Evolutionary conservation across 805 yeast genomes (phyloP).

Genomic region (Candida jianshihensis): DNA sequence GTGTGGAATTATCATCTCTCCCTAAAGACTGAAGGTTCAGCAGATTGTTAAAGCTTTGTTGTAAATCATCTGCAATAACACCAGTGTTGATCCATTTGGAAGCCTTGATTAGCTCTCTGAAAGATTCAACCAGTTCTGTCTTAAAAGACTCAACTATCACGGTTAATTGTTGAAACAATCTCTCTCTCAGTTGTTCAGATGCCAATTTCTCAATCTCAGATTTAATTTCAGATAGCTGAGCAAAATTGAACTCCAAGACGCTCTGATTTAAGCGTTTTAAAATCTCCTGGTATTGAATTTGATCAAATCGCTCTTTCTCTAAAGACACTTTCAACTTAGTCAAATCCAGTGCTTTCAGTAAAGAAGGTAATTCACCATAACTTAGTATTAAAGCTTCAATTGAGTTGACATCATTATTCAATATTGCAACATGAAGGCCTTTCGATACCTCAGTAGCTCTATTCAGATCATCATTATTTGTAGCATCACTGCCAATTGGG

Average conservation of each 20-base stretch:
- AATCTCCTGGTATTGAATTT: conserved; percentile 5
- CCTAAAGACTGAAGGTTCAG: conserved; percentile 14
- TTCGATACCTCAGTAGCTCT: conserved; percentile 2
- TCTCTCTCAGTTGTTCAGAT: neutral
- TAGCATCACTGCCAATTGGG: conserved; percentile 6
- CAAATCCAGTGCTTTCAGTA: conserved; percentile 12
- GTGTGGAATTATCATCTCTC: conserved; percentile 17
- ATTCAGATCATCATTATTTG: conserved; percentile 10
- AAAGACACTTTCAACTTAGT: conserved; percentile 6
- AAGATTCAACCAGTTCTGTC: conserved; percentile 2
- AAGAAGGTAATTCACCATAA: conserved; percentile 13
- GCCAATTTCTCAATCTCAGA: conserved; percentile 1
- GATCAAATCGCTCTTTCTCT: conserved; percentile 1
- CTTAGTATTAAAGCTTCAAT: conserved; percentile 19
- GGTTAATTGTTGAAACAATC: conserved; percentile 4
- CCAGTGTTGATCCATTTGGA: conserved; percentile 15
- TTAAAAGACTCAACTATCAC: conserved; percentile 7
- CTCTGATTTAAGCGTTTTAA: conserved; percentile 2
- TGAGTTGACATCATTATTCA: conserved; percentile 10
- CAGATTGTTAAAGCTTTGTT: conserved; percentile 5
- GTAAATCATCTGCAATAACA: neutral
- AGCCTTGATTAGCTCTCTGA: conserved; percentile 7
- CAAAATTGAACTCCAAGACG: conserved; percentile 10
- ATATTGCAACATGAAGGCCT: conserved; percentile 6
- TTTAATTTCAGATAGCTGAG: conserved; percentile 6